Evolutionary conservation across 2,329 filamentous ascomycete genomes (phyloP), one percentile per base, ranked within the genome.

Genomic region (Pseudomassariella vexata): DNA sequence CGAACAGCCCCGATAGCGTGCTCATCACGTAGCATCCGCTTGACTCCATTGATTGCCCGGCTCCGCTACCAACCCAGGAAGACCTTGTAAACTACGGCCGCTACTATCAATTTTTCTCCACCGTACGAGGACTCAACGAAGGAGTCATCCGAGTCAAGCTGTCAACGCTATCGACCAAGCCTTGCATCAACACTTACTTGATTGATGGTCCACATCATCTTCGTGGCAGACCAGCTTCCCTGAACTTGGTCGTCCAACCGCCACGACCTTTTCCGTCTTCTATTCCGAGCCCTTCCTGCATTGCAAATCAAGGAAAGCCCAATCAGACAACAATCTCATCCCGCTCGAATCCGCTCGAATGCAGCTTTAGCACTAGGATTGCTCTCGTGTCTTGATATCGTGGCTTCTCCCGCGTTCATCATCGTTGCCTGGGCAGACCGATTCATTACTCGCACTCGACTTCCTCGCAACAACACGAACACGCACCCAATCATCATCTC

Each of bases 131-230:
- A n/a, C n/a, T n/a, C n/a, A n/a, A n/a, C n/a, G n/a, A n/a, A n/a
- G n/a, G n/a, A n/a, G n/a, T n/a, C n/a, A n/a, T n/a, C n/a, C n/a
- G n/a, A n/a, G n/a, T n/a, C n/a, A n/a, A n/a, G n/a, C n/a, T n/a
- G n/a, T n/a, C n/a, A 50, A 43, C 44, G 45, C 48, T 51, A 52
- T 48, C 44, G 42, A 48, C 50, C 53, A 57, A 55, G 50, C 56
- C 53, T 55, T 60, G 51, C 47, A 46, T 52, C 59, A 51, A 48
- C 32, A 33, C 33, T 24, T 31, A 31, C 19, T n/a, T n/a, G n/a
- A n/a, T 15, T 26, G 24, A 26, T 14, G 8, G 8, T 14, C 14
- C 24, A 19, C 17, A 14, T 19, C 14, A 19, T 37, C 35, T 37
- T 36, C 33, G 42, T 47, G 47, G 45, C 41, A 36, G 43, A 38